A percentile compares a stretch with the other conserved stretches of the same genome.
Evolutionary conservation across 1,139 yeast genomes (phyloP).

Genomic region (Hemisphaericaspora xylofermentans): DNA sequence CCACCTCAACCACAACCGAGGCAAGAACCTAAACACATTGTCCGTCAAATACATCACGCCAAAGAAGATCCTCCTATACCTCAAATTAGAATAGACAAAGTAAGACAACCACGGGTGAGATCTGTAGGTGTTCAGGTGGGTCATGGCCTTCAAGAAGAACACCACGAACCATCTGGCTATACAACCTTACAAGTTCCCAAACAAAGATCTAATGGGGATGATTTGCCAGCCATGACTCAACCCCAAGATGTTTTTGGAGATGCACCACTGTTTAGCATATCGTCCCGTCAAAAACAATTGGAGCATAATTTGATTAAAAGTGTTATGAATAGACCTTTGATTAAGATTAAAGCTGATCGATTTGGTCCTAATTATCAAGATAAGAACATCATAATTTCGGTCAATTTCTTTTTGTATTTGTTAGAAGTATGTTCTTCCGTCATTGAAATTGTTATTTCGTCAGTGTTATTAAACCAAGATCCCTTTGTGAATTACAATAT

Average conservation of each 20-base stretch:
- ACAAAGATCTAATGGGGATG: constrained; percentile 10
- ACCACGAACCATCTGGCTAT: not conserved
- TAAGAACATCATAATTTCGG: constrained; percentile 25
- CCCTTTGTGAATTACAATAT: constrained; percentile 21
- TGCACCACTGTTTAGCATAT: constrained; percentile 5
- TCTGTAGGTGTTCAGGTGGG: constrained; percentile 13
- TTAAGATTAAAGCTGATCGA: constrained; percentile 20
- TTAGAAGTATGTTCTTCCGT: constrained; percentile 37
- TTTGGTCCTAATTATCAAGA: constrained; percentile 20
- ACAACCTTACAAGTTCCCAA: constrained; percentile 6
- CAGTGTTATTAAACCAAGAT: constrained; percentile 29
- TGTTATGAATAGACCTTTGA: constrained; percentile 40
- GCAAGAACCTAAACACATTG: not conserved
- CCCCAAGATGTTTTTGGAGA: constrained; percentile 9
- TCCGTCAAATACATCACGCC: not conserved
- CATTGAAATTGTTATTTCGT: constrained; percentile 31
- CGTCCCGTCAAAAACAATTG: constrained; percentile 26
- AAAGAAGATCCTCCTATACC: not conserved
- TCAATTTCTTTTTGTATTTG: constrained; percentile 32
- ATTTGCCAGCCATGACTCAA: constrained; percentile 10
- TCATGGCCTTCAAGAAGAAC: constrained; percentile 1
- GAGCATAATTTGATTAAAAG: constrained; percentile 32
- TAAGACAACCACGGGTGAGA: constrained; percentile 1
- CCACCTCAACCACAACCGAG: constrained; percentile 4
- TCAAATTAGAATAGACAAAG: constrained; percentile 4